These are phyloP conservation scores for Fonsecaea pugnacius DNA, from an alignment of 2,329 filamentous ascomycete species.

Conservation along the genomic window DNA sequence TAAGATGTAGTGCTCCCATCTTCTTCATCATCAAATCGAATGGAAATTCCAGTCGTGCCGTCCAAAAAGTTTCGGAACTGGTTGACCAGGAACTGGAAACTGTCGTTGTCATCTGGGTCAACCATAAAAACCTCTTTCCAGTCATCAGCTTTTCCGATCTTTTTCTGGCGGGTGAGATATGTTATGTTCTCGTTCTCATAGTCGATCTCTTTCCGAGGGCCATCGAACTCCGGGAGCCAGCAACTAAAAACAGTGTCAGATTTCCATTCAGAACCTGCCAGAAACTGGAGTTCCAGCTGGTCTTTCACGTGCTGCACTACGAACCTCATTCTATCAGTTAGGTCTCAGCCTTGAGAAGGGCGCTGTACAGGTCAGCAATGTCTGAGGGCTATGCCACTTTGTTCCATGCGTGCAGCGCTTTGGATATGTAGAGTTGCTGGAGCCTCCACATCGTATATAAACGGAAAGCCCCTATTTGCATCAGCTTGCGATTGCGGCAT, in stretches of 20 bases:
- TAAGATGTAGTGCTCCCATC: not conserved
- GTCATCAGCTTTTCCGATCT: not conserved
- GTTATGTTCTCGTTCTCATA: constrained; percentile 7
- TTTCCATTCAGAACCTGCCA: not conserved
- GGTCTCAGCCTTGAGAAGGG: not conserved
- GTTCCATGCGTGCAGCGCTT: not conserved
- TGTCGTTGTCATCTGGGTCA: constrained; percentile 10
- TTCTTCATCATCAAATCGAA: constrained; percentile 8
- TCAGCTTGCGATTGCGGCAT: not conserved
- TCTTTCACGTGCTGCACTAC: not conserved
- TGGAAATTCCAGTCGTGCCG: not conserved
- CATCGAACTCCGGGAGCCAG: constrained; percentile 3
- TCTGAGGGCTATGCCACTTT: not conserved
- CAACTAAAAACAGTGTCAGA: not conserved
- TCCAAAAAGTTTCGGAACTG: constrained; percentile 1
- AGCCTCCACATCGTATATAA: not conserved
- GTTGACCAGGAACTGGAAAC: not conserved
- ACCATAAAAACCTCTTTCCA: not conserved
- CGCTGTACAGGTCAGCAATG: not conserved
- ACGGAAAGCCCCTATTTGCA: not conserved
- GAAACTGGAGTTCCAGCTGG: not conserved
- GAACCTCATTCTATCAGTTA: not conserved
- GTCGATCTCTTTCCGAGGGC: not conserved
- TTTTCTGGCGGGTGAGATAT: not conserved
- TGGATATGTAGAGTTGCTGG: not conserved